These are phyloP conservation scores for Castanea mollissima DNA, from an alignment of 306 rosid genomes.

Conservation along the genomic window DNA sequence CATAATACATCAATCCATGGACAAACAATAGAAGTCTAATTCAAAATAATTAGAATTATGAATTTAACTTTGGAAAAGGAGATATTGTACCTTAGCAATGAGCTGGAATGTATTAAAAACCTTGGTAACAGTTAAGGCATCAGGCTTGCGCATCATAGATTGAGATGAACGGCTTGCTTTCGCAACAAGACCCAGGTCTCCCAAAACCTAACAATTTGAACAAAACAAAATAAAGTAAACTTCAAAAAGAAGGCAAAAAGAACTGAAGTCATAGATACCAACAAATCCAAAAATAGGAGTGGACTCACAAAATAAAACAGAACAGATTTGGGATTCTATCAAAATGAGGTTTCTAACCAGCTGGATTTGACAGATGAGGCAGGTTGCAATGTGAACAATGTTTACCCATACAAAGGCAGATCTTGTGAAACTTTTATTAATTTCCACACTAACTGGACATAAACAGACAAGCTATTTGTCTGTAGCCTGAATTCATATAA, in stretches of 20 bases:
- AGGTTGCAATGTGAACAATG: background rate
- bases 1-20: slow-evolving; percentile 2
- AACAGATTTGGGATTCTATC: background rate
- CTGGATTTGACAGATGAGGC: background rate
- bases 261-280: background rate
- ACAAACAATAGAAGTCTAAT: background rate
- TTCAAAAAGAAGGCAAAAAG: background rate
- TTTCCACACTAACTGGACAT: background rate
- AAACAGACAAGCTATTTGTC: background rate
- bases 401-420: background rate
- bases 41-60: background rate
- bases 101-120: slow-evolving; percentile 70
- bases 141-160: slow-evolving; percentile 80
- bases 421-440: background rate
- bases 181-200: slow-evolving; percentile 91
- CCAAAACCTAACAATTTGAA: slow-evolving; percentile 49
- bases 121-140: slow-evolving; percentile 65
- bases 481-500: background rate
- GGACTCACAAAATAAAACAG: background rate
- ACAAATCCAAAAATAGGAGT: background rate
- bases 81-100: slow-evolving; percentile 69
- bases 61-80: background rate
- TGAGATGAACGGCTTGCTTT: slow-evolving; percentile 78
- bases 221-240: slow-evolving; percentile 1
- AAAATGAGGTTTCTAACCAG: background rate